phyloP scores from a whole-genome alignment of 1,284 basidiomycete genomes.

The Xanthoconium separans region DNA sequence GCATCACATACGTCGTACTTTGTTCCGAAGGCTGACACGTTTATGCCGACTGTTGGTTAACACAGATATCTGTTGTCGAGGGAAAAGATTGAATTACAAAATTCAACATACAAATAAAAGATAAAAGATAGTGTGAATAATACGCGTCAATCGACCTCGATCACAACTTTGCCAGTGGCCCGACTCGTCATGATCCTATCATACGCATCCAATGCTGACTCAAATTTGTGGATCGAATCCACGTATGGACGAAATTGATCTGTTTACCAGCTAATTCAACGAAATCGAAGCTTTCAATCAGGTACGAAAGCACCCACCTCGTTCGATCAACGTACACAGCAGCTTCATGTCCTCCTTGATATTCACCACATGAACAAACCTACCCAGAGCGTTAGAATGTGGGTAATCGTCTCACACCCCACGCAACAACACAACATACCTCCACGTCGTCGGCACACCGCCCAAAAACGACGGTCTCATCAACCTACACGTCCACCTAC shows the following conservation, averaged over 20 bases:
- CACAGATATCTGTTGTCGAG: too few relatives aligned
- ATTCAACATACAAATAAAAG: too few relatives aligned
- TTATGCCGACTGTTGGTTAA: too few relatives aligned
- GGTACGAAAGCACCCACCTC: constrained; percentile 14
- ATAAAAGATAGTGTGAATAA: too few relatives aligned
- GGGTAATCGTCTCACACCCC: background rate
- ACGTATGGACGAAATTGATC: constrained; percentile 57
- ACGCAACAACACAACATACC: constrained; percentile 31
- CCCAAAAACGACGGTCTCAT: constrained; percentile 45
- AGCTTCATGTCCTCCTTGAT: constrained; percentile 11
- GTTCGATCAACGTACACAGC: constrained; percentile 20
- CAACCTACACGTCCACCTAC: constrained; percentile 24
- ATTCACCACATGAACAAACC: constrained; percentile 9
- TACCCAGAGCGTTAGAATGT: background rate
- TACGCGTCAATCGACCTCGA: constrained; percentile 41
- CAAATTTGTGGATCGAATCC: constrained; percentile 60
- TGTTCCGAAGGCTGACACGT: too few relatives aligned
- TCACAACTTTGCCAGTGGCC: constrained; percentile 63
- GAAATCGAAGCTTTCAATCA: background rate
- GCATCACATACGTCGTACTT: too few relatives aligned
- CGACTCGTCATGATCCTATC: constrained; percentile 53
- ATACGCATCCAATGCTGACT: constrained; percentile 59
- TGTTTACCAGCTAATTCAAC: constrained; percentile 13
- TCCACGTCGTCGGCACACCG: constrained; percentile 44
- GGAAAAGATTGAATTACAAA: too few relatives aligned